Conservation (phyloP, 495 filamentous ascomycete species). For the Aspergillus coremiiformis region DNA sequence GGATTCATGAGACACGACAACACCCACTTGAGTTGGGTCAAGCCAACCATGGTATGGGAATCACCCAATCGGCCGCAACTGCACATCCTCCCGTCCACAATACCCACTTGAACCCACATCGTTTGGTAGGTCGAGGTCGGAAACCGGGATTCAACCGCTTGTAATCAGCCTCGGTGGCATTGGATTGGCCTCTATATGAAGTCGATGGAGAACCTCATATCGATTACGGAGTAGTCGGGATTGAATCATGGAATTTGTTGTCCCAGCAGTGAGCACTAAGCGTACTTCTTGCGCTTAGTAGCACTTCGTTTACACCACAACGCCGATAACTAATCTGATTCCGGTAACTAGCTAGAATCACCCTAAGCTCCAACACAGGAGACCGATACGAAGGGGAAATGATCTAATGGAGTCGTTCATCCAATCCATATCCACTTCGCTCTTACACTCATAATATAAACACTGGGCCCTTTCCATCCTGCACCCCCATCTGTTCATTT, state of each 20-base stretch:
- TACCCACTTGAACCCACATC: constrained; percentile 14
- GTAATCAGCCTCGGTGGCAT: constrained; percentile 6
- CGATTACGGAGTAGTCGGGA: not conserved
- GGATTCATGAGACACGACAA: constrained; percentile 20
- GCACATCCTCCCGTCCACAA: constrained; percentile 15
- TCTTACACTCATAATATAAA: not conserved
- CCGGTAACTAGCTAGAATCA: constrained; percentile 11
- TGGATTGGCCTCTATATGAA: not conserved
- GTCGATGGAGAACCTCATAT: not conserved
- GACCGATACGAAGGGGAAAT: not conserved
- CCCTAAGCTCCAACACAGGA: not conserved
- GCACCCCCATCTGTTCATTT: not conserved
- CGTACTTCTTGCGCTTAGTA: not conserved
- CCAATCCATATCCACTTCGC: not conserved
- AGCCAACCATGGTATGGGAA: constrained; percentile 16
- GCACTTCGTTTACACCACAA: not conserved
- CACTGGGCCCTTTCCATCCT: not conserved
- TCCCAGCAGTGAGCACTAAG: not conserved
- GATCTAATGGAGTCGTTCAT: not conserved
- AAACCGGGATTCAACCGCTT: constrained; percentile 2
- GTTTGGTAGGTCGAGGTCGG: constrained; percentile 6
- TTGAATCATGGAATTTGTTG: not conserved
- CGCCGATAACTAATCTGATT: constrained; percentile 5
- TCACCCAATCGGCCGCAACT: constrained; percentile 11
- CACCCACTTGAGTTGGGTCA: constrained; percentile 1